Conservation (phyloP, 805 yeast species). For the Yamadazyma endophytica region DNA sequence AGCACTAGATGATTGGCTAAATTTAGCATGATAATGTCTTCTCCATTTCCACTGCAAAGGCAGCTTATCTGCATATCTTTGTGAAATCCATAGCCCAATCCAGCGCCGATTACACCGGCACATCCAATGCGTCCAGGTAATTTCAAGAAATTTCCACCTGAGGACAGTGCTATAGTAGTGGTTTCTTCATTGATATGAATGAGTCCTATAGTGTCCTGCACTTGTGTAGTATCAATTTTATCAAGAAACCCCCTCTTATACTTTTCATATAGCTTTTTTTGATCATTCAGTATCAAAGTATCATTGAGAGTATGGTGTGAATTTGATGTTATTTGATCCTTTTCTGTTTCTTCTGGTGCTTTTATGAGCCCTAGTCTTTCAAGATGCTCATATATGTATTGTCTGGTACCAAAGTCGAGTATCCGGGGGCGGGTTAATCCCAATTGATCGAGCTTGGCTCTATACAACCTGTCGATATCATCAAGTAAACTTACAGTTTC, state of each 20-base stretch:
- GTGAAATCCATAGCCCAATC: conserved; percentile 23
- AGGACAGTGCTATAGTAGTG: conserved; percentile 35
- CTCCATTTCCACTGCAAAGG: conserved; percentile 55
- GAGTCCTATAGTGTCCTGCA: conserved; percentile 46
- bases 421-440: conserved; percentile 36
- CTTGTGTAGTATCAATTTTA: conserved; percentile 10
- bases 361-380: conserved; percentile 1
- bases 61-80: conserved; percentile 23
- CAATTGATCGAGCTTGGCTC: conserved; percentile 7
- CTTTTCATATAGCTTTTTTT: conserved; percentile 5
- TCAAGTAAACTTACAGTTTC: conserved; percentile 21
- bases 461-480: conserved; percentile 18
- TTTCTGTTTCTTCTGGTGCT: background rate
- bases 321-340: too few relatives aligned
- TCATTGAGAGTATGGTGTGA: too few relatives aligned
- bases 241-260: conserved; percentile 6
- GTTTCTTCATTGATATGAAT: conserved; percentile 13
- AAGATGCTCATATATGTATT: conserved; percentile 4
- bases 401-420: conserved; percentile 12
- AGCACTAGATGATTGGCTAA: conserved; percentile 26
- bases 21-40: conserved; percentile 44
- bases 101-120: conserved; percentile 49
- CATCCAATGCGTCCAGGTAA: conserved; percentile 50
- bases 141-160: conserved; percentile 54
- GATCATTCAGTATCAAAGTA: conserved; percentile 2